Evolutionary conservation across 768 basidiomycete genomes (phyloP), one percentile per base, ranked within the genome.

Genomic region (Sporobolomyces pararoseus): DNA sequence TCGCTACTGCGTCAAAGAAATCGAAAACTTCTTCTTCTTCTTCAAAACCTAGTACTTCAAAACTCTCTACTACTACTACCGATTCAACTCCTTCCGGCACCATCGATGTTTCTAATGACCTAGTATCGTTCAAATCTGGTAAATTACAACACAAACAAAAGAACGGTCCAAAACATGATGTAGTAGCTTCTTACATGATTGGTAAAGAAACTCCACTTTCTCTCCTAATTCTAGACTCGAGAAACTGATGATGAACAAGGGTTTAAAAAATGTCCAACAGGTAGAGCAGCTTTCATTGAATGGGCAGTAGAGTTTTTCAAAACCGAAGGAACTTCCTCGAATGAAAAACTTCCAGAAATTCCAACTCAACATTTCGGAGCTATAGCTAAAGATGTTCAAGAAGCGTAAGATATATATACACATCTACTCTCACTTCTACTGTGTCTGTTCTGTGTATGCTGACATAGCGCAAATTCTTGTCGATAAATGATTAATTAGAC

Each of bases 311-410:
- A 82, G 50, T 83, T 83, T 63, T 80, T 86, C 29, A 79, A 81
- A 53, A 42, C 39, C 39, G 17, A 42, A 17, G 17, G 10, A 9
- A 42, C 39, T 17, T 80, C 79, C 19, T n/a, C 83, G 59, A 82
- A 83, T 23, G 79, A 82, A 1, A 83, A 86, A n/a, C 79, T 93
- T 34, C 77, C 77, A 12, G 77, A 76, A 9, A 84, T 92, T 58
- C 88, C 91, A 0, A 84, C 87, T 6, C 85, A 88, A 69, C 83
- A 91, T 77, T 83, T 81, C 71, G 85, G 89, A 1, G 80, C 94
- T 31, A 85, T 95, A 74, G 91, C 86, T 7, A 91, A 92, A 78
- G 79, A 92, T 47, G 85, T 85, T 1, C 89, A 91, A 72, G 92
- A 95, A 80, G 92, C 91, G 92, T 91, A 58, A 62, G 82, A 75